These are phyloP conservation scores for Plasmodium coatneyi DNA, from an alignment of 169 alveolate species.

Conservation along the genomic window DNA sequence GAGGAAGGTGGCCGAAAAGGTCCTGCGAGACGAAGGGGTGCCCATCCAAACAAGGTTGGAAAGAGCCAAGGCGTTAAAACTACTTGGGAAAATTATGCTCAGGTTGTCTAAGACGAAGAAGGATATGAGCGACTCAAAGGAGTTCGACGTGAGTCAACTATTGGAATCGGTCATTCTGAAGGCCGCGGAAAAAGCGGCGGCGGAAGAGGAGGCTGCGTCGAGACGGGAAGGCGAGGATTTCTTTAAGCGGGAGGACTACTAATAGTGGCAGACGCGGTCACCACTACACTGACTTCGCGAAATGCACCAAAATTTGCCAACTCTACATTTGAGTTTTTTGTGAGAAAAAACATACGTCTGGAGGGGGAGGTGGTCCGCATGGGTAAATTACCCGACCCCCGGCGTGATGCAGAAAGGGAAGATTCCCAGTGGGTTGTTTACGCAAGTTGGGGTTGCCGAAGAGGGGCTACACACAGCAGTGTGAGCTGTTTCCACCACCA, in stretches of 20 bases:
- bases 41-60: constrained; percentile 74
- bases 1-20: constrained; percentile 80
- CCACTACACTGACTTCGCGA: background rate
- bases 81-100: constrained; percentile 79
- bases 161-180: constrained; percentile 75
- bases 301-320: no score
- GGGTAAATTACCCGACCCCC: background rate
- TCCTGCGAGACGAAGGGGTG: constrained; percentile 78
- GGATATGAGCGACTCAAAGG: constrained; percentile 12
- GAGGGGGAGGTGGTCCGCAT: background rate
- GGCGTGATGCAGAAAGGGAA: background rate
- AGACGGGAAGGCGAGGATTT: background rate
- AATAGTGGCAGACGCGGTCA: background rate
- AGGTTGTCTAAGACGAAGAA: constrained; percentile 71
- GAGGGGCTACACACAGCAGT: background rate
- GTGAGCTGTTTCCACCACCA: background rate
- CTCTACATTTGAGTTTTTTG: background rate
- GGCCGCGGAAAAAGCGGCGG: constrained; percentile 49
- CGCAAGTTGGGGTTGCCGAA: background rate
- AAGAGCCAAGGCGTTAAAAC: constrained; percentile 77
- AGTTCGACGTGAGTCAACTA: constrained; percentile 69
- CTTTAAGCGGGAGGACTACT: background rate
- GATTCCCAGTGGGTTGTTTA: background rate
- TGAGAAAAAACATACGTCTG: background rate
- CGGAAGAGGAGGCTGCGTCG: constrained; percentile 1